Evolutionary conservation across 495 filamentous ascomycete genomes (phyloP).

Genomic region (Penicillium canariense): DNA sequence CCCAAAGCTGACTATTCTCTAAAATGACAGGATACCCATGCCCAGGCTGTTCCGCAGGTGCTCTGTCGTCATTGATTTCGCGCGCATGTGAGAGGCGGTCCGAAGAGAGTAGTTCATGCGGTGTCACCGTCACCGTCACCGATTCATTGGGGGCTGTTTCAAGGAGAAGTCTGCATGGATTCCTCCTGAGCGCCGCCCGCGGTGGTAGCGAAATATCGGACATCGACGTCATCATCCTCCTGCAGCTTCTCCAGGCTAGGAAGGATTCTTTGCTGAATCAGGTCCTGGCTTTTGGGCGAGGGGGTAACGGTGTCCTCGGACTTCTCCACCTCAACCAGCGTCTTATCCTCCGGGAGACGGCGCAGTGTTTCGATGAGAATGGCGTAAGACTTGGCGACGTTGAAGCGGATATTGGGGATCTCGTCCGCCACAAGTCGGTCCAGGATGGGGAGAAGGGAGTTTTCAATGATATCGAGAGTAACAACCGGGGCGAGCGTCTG

Average conservation of each 20-base stretch:
- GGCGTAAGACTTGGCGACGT: slow-evolving; percentile 95
- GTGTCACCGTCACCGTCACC: background rate
- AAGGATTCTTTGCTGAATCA: slow-evolving; percentile 84
- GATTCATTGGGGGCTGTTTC: slow-evolving; percentile 11
- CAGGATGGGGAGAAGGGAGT: slow-evolving; percentile 92
- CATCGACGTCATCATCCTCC: slow-evolving; percentile 95
- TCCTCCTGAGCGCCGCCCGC: slow-evolving; percentile 53
- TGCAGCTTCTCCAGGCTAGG: slow-evolving; percentile 92
- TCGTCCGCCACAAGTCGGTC: slow-evolving; percentile 88
- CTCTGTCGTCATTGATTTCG: slow-evolving; percentile 19
- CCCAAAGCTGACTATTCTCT: slow-evolving; percentile 41
- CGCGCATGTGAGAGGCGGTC: slow-evolving; percentile 7
- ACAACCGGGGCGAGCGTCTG: slow-evolving; percentile 93
- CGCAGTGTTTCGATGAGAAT: slow-evolving; percentile 85
- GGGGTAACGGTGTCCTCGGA: slow-evolving; percentile 58
- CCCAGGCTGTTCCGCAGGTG: slow-evolving; percentile 19
- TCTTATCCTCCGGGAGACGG: slow-evolving; percentile 83
- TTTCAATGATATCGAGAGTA: slow-evolving; percentile 84
- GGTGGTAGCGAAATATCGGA: slow-evolving; percentile 87
- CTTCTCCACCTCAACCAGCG: slow-evolving; percentile 80
- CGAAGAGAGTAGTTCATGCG: slow-evolving; percentile 14
- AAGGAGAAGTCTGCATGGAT: slow-evolving; percentile 51
- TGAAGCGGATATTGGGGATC: slow-evolving; percentile 99
- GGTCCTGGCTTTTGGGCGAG: slow-evolving; percentile 70
- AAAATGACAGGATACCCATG: slow-evolving; percentile 32